Base-by-base conservation (phyloP, 2,329 filamentous ascomycete genomes). In the Claviceps citrina region DNA sequence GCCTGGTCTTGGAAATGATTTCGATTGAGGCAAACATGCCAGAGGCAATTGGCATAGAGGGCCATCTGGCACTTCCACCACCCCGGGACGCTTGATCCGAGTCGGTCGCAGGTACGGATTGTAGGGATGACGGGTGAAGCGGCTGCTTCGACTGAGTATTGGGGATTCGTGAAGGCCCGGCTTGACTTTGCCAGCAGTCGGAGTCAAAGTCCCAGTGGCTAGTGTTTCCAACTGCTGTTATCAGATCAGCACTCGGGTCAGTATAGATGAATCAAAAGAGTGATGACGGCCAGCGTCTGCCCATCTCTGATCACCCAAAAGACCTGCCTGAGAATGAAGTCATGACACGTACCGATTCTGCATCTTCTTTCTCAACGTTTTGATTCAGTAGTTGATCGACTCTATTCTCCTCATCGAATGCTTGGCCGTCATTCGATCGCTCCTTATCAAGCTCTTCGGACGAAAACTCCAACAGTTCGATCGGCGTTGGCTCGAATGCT, bases 401-500 rank as follows among this genome's bases (percentile, higher is more conserved):
- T 22, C 22, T 43, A 1, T 51, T 47, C 18, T 51, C 49, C 0
- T 50, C 46, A 24, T 45, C 38, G 16, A 55, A 52, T 3, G 53
- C 49, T 24, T 57, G 5, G 22, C 8, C 56, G 5, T 51, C 46
- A 7, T 49, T 40, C 28, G 43, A 41, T 19, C 9, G 15, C n/a
- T 46, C 46, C 10, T 51, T 41, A 22, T 44, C 44, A 27, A 82
- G 64, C 38, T 71, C 47, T 26, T 80, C 76, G 50, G 93, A 87
- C 31, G 73, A 78, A 54, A 96, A 81, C 42, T 77, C 78, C 46
- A 77, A 76, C 44, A 98, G 66, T 38, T 82, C 78, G 13, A 77
- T 73, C 2, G 91, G 91, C 1, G 87, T 93, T 1, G 84, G 81
- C 37, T 83, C 78, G 46, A 74, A 71, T 28, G 89, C 89, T 24